A percentile compares a stretch with the other conserved stretches of the same genome.
Conservation (phyloP, 192 early-diverging fungal genomes). For the Backusella mclennaniae region DNA sequence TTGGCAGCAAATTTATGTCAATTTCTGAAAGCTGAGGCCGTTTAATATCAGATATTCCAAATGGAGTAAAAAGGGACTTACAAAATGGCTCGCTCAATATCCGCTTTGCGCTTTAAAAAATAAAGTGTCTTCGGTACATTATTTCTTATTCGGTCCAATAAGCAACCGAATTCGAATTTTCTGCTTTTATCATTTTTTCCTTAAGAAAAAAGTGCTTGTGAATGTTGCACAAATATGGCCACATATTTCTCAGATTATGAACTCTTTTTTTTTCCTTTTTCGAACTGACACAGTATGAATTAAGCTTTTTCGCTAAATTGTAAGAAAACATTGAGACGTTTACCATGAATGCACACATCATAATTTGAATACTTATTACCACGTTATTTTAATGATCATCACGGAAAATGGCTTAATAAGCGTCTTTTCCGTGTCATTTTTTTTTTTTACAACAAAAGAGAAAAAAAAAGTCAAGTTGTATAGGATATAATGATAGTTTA, state of each 20-base stretch:
- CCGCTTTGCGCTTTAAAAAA: background rate
- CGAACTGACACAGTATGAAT: background rate
- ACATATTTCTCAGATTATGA: background rate
- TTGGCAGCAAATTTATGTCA: background rate
- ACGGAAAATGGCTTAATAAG: background rate
- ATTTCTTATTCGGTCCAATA: background rate
- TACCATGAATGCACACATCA: background rate
- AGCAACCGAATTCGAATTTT: background rate
- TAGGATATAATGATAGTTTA: background rate
- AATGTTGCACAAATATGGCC: background rate
- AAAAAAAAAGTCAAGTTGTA: background rate
- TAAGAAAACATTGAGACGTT: background rate
- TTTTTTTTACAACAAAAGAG: background rate
- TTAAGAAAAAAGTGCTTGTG: background rate
- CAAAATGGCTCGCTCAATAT: background rate
- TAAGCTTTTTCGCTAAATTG: background rate
- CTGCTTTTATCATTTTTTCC: background rate
- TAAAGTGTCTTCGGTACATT: background rate
- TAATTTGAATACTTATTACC: background rate
- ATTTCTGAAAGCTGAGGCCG: background rate
- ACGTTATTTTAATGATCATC: background rate
- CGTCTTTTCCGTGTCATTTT: background rate
- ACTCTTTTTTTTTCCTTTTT: slow-evolving; percentile 1
- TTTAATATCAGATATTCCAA: background rate
- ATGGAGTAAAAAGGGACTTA: background rate